Base-by-base conservation (phyloP, 2,329 filamentous ascomycete species). In the Tolypocladium tundrense region DNA sequence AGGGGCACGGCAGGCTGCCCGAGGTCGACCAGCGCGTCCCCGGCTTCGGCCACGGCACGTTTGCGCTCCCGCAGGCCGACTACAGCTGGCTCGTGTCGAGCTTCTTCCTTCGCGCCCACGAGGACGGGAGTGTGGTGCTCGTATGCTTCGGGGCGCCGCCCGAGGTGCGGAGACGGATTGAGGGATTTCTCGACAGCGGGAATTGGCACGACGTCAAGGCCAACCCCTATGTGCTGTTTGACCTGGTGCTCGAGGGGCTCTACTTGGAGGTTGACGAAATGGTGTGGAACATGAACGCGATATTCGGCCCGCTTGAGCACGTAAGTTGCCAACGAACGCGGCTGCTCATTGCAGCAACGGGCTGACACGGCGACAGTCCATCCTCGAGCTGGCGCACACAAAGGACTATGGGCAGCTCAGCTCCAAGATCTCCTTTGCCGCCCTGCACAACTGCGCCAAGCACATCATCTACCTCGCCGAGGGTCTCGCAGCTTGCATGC, bases 401-500 rank as follows among this genome's bases (percentile, higher is more conserved):
- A 55, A 55, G 40, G 37, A 55, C 2, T 57, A 45, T 13, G 52
- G 27, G 0, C 41, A 53, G n/a, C 53, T 58, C 35, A 68, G 61
- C 54, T 63, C 63, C 58, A 65, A 64, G 45, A 55, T 67, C 1
- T 67, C 65, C 4, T 68, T 69, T 41, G 60, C 65, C 1, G 67
- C 65, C 1, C 62, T 69, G 53, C 67, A 69, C 57, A 66, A 67
- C 53, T 68, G 67, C 42, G 63, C 64, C 57, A 69, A 69, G 53
- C 67, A 69, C 48, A 67, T 67, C n/a, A 63, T 67, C 2, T 64
- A 68, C 48, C 62, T 69, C 2, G 60, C 61, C n/a, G 67, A 69
- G 39, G 67, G 66, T 19, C 63, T 69, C 8, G 65, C 67, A 11
- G 66, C 67, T 0, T 68, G 63, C 24, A 31, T 68, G 13, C 54